Evolutionary conservation across 2,329 filamentous ascomycete species (phyloP).

Genomic region (Volutella citrinella): DNA sequence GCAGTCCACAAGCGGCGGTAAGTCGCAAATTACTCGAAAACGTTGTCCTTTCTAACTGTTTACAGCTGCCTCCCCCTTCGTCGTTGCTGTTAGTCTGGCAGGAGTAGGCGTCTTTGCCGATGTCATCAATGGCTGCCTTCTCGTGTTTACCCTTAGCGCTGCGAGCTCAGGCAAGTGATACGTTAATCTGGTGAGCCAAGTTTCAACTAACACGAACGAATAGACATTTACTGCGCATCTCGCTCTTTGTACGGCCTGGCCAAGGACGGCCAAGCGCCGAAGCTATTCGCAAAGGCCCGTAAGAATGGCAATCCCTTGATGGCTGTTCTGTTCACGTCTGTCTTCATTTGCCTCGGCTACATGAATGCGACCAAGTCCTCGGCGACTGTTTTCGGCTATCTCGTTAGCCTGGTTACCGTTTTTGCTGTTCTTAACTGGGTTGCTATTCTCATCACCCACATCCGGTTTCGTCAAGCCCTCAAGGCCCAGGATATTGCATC

Average conservation of each 20-base stretch:
- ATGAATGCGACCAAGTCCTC: constrained; percentile 37
- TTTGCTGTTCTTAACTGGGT: constrained; percentile 44
- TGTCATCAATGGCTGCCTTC: constrained; percentile 21
- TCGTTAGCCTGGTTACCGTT: constrained; percentile 41
- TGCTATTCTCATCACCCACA: constrained; percentile 37
- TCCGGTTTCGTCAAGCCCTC: constrained; percentile 36
- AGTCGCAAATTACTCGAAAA: background rate
- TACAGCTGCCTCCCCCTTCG: constrained; percentile 21
- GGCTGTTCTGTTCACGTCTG: constrained; percentile 33
- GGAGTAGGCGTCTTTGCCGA: constrained; percentile 18
- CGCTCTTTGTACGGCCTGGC: constrained; percentile 34
- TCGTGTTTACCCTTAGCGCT: constrained; percentile 25
- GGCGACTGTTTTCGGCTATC: constrained; percentile 36
- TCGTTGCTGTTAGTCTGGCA: constrained; percentile 18
- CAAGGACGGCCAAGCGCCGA: constrained; percentile 37
- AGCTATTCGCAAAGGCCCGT: constrained; percentile 26
- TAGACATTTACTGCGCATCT: constrained; percentile 35
- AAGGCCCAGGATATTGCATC: constrained; percentile 34
- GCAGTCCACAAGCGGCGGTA: constrained; percentile 12
- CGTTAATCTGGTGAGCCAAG: too few relatives aligned
- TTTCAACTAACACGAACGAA: too few relatives aligned
- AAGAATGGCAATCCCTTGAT: constrained; percentile 38
- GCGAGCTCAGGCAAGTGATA: constrained; percentile 7
- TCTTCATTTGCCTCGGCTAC: constrained; percentile 37
- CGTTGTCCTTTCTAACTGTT: background rate